Evolutionary conservation across 2,329 filamentous ascomycete genomes (phyloP).

Genomic region (Pleurostoma richardsiae): DNA sequence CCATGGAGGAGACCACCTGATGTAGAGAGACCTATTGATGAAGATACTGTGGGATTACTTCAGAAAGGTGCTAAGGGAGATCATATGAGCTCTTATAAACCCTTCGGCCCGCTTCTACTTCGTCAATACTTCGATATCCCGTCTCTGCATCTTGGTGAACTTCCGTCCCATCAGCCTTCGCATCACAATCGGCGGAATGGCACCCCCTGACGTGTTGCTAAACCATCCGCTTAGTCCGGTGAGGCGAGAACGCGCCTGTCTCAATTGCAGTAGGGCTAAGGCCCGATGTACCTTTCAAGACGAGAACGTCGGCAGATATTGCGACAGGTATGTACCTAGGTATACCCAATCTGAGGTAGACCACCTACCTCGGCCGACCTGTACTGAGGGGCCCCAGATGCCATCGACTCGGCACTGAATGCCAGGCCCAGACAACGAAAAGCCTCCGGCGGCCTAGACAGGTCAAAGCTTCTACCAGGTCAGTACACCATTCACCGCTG

Average conservation of each 20-base stretch:
- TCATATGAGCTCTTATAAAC: no score
- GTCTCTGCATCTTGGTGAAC: no score
- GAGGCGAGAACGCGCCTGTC: constrained; percentile 22
- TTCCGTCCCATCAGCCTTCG: no score
- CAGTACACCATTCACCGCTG: not conserved
- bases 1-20: no score
- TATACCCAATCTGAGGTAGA: constrained; percentile 2
- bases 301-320: constrained; percentile 14
- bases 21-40: no score
- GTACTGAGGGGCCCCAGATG: no score
- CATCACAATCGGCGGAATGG: not conserved
- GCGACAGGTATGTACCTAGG: constrained; percentile 17
- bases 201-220: not conserved
- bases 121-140: no score
- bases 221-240: constrained; percentile 17
- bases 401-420: no score
- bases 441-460: not conserved
- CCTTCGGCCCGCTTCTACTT: no score
- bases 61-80: no score
- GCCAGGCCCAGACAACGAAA: not conserved
- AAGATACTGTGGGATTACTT: no score
- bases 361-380: no score
- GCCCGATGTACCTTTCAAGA: constrained; percentile 21
- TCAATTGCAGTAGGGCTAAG: constrained; percentile 19
- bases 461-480: not conserved